phyloP scores from a whole-genome alignment of 148 eudicot genomes.

The Selenicereus undatus region DNA sequence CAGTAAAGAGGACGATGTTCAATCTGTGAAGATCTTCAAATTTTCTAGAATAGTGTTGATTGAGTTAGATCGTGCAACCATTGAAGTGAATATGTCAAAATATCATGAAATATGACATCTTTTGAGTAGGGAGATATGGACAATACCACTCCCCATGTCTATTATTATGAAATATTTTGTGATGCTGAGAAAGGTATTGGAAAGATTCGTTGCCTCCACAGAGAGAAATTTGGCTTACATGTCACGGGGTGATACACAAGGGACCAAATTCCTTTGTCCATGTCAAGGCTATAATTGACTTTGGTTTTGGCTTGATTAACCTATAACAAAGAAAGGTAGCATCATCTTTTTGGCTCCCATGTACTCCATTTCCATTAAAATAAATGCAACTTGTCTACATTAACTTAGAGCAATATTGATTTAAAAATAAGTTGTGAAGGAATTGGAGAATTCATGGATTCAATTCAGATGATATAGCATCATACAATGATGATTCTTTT shows the following conservation, averaged over 20 bases:
- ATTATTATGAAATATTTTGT: slow-evolving; percentile 18
- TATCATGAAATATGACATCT: background rate
- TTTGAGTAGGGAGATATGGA: background rate
- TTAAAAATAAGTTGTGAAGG: background rate
- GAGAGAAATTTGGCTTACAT: slow-evolving; percentile 30
- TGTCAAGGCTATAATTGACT: slow-evolving; percentile 30
- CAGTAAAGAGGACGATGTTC: background rate
- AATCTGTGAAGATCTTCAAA: slow-evolving; percentile 4
- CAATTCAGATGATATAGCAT: background rate
- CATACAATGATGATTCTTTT: background rate
- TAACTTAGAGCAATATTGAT: background rate
- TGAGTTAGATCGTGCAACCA: slow-evolving; percentile 18
- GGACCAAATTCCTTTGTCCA: slow-evolving; percentile 26
- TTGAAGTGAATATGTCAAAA: slow-evolving; percentile 1
- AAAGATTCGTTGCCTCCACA: slow-evolving; percentile 39
- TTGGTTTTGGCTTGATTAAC: slow-evolving; percentile 21
- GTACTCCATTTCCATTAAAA: background rate
- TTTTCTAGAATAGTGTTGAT: slow-evolving; percentile 9
- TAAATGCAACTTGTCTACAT: slow-evolving; percentile 14
- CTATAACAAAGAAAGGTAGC: slow-evolving; percentile 5
- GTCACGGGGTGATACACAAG: slow-evolving; percentile 18
- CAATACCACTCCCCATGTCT: slow-evolving; percentile 21
- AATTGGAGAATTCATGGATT: background rate
- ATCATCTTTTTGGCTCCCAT: slow-evolving; percentile 6
- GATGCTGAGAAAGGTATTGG: slow-evolving; percentile 8